Percentiles rank a stretch among this genome's conserved stretches.
phyloP scores from a whole-genome alignment of 176 grass and related monocot genomes.

The Ensete glaucum region DNA sequence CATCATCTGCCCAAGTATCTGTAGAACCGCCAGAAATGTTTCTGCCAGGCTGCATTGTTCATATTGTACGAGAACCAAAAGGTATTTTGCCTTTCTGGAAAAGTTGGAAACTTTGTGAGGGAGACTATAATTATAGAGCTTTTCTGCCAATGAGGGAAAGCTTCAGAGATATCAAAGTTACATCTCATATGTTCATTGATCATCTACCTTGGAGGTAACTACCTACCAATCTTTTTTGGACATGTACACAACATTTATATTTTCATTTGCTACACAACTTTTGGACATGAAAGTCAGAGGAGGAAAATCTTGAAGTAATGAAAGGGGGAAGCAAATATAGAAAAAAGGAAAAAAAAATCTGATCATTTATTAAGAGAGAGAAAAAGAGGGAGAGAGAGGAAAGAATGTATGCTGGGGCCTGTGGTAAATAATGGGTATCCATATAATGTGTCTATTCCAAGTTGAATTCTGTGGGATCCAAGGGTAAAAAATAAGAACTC shows the following conservation, averaged over 20 bases:
- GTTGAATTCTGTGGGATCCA: too few species aligned
- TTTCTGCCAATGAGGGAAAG: slow-evolving; percentile 61
- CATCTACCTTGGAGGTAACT: slow-evolving; percentile 92
- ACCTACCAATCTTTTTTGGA: background rate
- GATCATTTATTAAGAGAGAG: too few species aligned
- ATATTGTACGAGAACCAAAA: slow-evolving; percentile 63
- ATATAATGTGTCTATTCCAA: too few species aligned
- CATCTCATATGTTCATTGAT: slow-evolving; percentile 90
- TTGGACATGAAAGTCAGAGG: background rate
- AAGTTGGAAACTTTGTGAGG: slow-evolving; percentile 53
- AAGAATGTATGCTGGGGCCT: too few species aligned
- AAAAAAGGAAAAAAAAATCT: too few species aligned
- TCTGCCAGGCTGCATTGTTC: slow-evolving; percentile 74
- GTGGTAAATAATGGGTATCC: too few species aligned
- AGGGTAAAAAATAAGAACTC: too few species aligned
- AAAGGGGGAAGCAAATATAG: too few species aligned
- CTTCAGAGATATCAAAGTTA: slow-evolving; percentile 65
- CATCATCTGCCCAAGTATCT: slow-evolving; percentile 43
- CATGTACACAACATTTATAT: slow-evolving; percentile 8
- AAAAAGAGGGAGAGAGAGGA: too few species aligned
- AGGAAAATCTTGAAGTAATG: too few species aligned
- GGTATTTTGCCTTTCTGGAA: slow-evolving; percentile 67
- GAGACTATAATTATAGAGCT: slow-evolving; percentile 60
- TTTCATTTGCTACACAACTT: slow-evolving; percentile 1
- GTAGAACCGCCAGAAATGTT: slow-evolving; percentile 78